phyloP scores from a whole-genome alignment of 164 flowering plant species.

The Berberis thunbergii region DNA sequence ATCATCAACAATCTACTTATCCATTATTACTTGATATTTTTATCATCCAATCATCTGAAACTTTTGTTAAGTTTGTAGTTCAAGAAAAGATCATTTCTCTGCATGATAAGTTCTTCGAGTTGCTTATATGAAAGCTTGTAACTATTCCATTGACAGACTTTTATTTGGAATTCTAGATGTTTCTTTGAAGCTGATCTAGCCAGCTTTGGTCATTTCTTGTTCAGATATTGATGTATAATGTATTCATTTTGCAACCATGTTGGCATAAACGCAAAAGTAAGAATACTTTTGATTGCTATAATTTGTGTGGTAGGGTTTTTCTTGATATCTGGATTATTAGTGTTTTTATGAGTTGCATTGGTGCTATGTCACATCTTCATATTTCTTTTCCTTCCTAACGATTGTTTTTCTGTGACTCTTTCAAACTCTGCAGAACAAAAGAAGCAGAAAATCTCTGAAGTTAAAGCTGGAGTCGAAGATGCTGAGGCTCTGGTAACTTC shows the following conservation, averaged over 20 bases:
- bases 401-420: neutral
- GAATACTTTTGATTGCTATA: neutral
- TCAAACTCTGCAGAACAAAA: constrained; percentile 48
- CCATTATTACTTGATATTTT: no score
- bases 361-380: neutral
- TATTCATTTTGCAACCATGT: neutral
- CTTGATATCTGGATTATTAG: neutral
- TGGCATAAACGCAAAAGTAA: neutral
- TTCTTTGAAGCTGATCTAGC: no score
- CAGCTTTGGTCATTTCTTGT: neutral
- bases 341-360: neutral
- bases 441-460: constrained; percentile 69
- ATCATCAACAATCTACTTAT: no score
- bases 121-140: no score
- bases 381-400: neutral
- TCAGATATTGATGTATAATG: no score
- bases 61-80: no score
- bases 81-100: no score
- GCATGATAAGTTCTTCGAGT: no score
- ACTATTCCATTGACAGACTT: no score
- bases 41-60: no score
- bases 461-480: constrained; percentile 63
- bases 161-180: no score
- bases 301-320: neutral
- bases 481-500: constrained; percentile 66